Conservation (phyloP, 352 stramenopile genomes). For the Globisporangium spinosum region DNA sequence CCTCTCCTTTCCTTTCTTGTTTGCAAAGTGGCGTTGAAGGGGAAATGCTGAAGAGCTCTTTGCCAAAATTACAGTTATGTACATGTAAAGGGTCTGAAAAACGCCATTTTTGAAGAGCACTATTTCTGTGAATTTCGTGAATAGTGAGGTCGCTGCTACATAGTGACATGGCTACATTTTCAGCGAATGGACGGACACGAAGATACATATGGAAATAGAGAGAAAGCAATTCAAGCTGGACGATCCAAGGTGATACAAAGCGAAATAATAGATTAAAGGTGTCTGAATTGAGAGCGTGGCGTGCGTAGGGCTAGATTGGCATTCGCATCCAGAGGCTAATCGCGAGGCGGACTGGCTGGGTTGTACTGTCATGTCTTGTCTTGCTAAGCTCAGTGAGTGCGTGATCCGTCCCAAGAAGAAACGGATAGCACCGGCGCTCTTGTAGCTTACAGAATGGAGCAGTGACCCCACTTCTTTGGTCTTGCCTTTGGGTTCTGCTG, state of each 20-base stretch:
- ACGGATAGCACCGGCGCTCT: background rate
- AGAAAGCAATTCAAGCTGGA: background rate
- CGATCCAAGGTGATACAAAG: background rate
- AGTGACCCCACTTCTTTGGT: conserved; percentile 34
- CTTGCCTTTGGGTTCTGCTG: conserved; percentile 69
- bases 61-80: background rate
- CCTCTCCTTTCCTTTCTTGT: background rate
- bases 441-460: conserved; percentile 62
- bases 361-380: background rate
- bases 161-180: conserved; percentile 7
- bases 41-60: conserved; percentile 2
- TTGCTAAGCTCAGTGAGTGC: background rate
- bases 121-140: background rate
- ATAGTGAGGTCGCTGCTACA: background rate
- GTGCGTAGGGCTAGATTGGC: background rate
- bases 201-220: background rate
- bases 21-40: background rate
- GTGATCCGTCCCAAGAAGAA: background rate
- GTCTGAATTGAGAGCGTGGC: background rate
- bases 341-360: background rate
- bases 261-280: conserved; percentile 11
- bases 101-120: background rate
- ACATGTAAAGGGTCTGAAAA: background rate
- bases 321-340: background rate
- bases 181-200: background rate